phyloP scores from a whole-genome alignment of 495 filamentous ascomycete genomes.

The Penicillium pancosmium region DNA sequence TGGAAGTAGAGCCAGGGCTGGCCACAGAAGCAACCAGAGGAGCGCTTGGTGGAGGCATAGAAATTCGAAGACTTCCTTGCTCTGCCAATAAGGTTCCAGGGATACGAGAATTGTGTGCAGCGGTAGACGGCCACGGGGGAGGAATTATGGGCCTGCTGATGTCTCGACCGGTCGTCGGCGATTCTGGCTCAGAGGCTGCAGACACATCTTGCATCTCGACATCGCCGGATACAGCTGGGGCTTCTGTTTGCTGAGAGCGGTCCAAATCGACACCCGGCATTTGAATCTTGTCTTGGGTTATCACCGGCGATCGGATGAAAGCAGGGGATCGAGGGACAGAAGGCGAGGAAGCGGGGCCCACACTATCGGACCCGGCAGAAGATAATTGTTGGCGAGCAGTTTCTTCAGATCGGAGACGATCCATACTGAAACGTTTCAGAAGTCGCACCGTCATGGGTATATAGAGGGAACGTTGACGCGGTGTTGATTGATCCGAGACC shows the following conservation, averaged over 20 bases:
- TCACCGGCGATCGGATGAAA: constrained; percentile 11
- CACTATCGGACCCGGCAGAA: constrained; percentile 25
- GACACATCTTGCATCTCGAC: constrained; percentile 20
- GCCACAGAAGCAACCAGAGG: constrained; percentile 23
- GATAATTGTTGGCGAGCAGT: constrained; percentile 21
- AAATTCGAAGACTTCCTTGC: constrained; percentile 39
- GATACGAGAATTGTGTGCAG: constrained; percentile 41
- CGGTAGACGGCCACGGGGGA: constrained; percentile 43
- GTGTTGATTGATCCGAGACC: constrained; percentile 10
- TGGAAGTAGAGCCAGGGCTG: constrained; percentile 38
- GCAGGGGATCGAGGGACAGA: constrained; percentile 5
- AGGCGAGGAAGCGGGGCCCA: constrained; percentile 9
- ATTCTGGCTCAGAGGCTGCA: constrained; percentile 8
- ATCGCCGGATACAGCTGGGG: constrained; percentile 5
- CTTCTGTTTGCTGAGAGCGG: background rate
- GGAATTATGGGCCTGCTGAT: constrained; percentile 32
- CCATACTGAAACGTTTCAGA: constrained; percentile 46
- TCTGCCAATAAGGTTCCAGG: constrained; percentile 28
- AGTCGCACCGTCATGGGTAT: constrained; percentile 47
- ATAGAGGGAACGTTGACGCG: constrained; percentile 28
- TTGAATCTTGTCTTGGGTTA: constrained; percentile 5
- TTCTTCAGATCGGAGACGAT: constrained; percentile 42
- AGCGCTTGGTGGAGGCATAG: constrained; percentile 39
- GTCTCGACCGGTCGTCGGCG: constrained; percentile 24
- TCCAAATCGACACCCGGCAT: background rate